phyloP scores from a whole-genome alignment of 495 filamentous ascomycete genomes.

The Darksidea phi region DNA sequence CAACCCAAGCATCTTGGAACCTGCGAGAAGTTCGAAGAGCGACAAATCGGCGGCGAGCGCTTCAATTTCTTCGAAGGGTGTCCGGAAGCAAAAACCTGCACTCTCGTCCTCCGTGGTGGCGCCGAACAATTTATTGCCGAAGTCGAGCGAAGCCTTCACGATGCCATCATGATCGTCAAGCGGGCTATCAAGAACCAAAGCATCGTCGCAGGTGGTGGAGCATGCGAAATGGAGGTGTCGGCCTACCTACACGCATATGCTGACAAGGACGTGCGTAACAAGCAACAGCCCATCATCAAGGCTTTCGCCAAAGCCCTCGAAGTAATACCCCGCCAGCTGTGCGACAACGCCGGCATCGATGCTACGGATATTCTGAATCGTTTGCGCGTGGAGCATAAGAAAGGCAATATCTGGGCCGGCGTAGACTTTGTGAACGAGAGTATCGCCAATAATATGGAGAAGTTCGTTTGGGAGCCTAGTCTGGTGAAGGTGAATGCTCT shows the following conservation, averaged over 20 bases:
- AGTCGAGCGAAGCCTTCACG: constrained; percentile 93
- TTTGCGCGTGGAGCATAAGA: constrained; percentile 89
- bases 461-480: constrained; percentile 95
- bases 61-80: constrained; percentile 98
- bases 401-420: constrained; percentile 88
- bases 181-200: constrained; percentile 88
- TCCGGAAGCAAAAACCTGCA: constrained; percentile 93
- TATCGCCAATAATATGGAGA: constrained; percentile 85
- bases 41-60: constrained; percentile 93
- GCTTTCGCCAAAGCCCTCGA: constrained; percentile 96
- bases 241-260: constrained; percentile 88
- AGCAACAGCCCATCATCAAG: constrained; percentile 97
- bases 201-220: constrained; percentile 94
- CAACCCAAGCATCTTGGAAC: constrained; percentile 83
- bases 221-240: constrained; percentile 94
- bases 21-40: constrained; percentile 88
- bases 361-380: constrained; percentile 96
- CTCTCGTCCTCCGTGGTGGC: constrained; percentile 88
- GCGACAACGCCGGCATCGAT: constrained; percentile 97
- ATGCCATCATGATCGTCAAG: constrained; percentile 99
- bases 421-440: constrained; percentile 94
- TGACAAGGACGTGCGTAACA: constrained; percentile 86
- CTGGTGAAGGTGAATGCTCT: constrained; percentile 97
- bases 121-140: constrained; percentile 99
- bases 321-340: constrained; percentile 92